These are phyloP conservation scores for Paramyrothecium sp. DNA, from an alignment of 2,329 filamentous ascomycete species.

Conservation along the genomic window DNA sequence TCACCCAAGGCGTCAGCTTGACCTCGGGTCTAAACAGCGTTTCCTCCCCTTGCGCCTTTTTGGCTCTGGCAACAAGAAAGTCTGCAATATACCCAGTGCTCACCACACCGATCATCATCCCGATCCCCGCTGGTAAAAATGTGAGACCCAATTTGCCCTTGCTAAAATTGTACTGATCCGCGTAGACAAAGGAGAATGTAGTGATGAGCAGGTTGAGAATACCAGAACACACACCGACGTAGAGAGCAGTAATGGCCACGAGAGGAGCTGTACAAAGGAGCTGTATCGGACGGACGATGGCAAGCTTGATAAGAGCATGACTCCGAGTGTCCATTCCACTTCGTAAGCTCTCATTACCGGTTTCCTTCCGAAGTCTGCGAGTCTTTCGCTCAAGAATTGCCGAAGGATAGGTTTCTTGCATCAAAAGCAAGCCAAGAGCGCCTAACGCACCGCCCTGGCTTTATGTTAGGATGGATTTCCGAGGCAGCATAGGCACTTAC, in stretches of 20 bases:
- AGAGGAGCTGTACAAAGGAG: slow-evolving; percentile 60
- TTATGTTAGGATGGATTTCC: background rate
- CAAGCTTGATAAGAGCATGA: slow-evolving; percentile 41
- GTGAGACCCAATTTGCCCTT: slow-evolving; percentile 36
- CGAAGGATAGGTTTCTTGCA: slow-evolving; percentile 2
- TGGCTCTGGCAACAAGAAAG: slow-evolving; percentile 3
- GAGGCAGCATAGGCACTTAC: slow-evolving; percentile 35
- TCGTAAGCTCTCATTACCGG: slow-evolving; percentile 35
- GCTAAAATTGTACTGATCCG: slow-evolving; percentile 56
- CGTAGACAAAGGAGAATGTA: slow-evolving; percentile 52
- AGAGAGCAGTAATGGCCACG: slow-evolving; percentile 61
- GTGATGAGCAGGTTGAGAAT: slow-evolving; percentile 53
- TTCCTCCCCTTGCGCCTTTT: slow-evolving; percentile 1
- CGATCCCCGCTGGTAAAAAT: slow-evolving; percentile 13
- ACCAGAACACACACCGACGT: slow-evolving; percentile 60
- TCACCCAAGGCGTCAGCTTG: slow-evolving; percentile 9
- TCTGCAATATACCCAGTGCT: slow-evolving; percentile 11
- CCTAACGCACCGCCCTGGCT: background rate
- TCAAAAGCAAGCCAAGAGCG: background rate
- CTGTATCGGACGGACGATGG: slow-evolving; percentile 60
- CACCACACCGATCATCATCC: slow-evolving; percentile 11
- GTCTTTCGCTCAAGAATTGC: slow-evolving; percentile 1
- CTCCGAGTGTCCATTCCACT: slow-evolving; percentile 15
- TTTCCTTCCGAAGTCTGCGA: slow-evolving; percentile 1
- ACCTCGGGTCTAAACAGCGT: slow-evolving; percentile 7